phyloP scores from a whole-genome alignment of 2,329 filamentous ascomycete species.

The Aspergillus felis region DNA sequence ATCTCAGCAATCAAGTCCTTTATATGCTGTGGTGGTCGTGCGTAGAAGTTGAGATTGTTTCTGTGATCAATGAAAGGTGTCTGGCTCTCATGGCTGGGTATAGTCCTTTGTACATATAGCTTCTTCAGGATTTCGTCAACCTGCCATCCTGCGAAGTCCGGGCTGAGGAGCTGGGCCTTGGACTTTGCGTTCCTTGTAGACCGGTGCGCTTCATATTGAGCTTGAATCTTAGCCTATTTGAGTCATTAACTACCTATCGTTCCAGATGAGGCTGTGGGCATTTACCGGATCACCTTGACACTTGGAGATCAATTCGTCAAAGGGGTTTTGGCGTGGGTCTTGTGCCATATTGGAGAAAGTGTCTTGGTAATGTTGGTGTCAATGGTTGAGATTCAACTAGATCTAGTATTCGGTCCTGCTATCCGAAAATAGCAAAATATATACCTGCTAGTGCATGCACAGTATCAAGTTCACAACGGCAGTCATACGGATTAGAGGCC shows the following conservation, averaged over 20 bases:
- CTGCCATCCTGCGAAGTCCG: conserved; percentile 65
- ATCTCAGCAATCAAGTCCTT: conserved; percentile 63
- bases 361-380: not conserved
- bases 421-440: not conserved
- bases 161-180: conserved; percentile 65
- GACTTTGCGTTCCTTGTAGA: conserved; percentile 72
- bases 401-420: not conserved
- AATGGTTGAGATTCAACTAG: not conserved
- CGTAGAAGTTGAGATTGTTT: conserved; percentile 85
- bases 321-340: conserved; percentile 56
- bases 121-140: conserved; percentile 73
- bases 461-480: not conserved
- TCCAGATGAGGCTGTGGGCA: conserved; percentile 4
- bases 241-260: not conserved
- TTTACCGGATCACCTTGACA: conserved; percentile 65
- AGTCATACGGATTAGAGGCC: not conserved
- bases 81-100: conserved; percentile 51
- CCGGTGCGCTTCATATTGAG: conserved; percentile 70
- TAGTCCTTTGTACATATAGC: conserved; percentile 47
- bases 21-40: conserved; percentile 70
- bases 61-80: conserved; percentile 70
- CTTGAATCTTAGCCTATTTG: conserved; percentile 53
- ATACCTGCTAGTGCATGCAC: not conserved
- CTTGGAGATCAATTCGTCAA: conserved; percentile 66
- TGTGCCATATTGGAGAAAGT: not conserved